Base-by-base conservation (phyloP, 176 grass and related monocot species). In the Lolium rigidum region DNA sequence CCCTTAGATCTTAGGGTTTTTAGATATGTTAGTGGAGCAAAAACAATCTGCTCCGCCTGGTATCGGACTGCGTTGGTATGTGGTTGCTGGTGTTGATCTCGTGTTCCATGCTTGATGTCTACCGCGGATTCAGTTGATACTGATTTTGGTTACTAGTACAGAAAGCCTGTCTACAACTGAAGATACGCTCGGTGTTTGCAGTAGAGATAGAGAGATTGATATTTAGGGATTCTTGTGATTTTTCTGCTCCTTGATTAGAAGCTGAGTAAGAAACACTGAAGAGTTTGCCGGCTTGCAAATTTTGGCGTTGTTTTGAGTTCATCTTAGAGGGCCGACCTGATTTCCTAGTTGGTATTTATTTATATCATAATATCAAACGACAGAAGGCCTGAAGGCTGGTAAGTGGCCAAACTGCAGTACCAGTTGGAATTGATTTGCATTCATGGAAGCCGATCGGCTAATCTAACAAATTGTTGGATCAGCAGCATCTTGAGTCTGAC, bases 1-100 rank as follows among this genome's bases (percentile, higher is more conserved):
- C 46, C 46, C 37, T 56, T 80, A 63, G 46, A 89, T 89, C 65
- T 83, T 75, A 84, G 74, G 72, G 82, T 58, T 84, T 74, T 84
- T 18, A 78, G 80, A 8, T 1, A 13, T 44, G 35, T 46, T 58
- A 41, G 55, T 43, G 15, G 54, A 31, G 14, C 14, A 38, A 3
- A 31, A 18, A 13, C 10, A 9, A 51, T 58, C 21, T 77, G 47
- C 51, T 35, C 31, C 31, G 14, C 5, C 49, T 25, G n/a, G 21
- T n/a, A 26, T 50, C 61, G 11, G 22, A 25, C 25, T 64, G 61
- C 22, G 5, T 25, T 28, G 12, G 11, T 65, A 28, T 84, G 41
- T 50, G 4, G 3, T 88, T 68, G 2, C 17, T 7, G 3, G 0
- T 47, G 39, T 6, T 62, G 21, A 41, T 67, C 14, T 39, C 15